Evolutionary conservation across 2,329 filamentous ascomycete genomes (phyloP).

Genomic region (Ceratocystiopsis brevicomis): DNA sequence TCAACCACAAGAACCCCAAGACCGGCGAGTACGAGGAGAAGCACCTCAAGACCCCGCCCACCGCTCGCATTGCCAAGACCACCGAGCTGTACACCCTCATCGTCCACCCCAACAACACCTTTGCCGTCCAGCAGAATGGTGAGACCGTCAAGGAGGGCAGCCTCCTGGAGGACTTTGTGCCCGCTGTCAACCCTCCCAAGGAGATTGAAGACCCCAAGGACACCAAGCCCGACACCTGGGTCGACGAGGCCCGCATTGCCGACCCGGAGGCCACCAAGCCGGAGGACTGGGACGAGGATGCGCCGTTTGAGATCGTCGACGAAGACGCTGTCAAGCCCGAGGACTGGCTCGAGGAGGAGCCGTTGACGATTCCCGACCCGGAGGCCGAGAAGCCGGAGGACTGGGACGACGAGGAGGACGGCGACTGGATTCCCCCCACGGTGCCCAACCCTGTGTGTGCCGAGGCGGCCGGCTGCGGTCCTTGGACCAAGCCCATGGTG

Average conservation of each 20-base stretch:
- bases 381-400: constrained; percentile 96
- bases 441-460: constrained; percentile 92
- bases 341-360: constrained; percentile 90
- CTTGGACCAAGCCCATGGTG: constrained; percentile 80
- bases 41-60: constrained; percentile 71
- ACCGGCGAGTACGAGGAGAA: constrained; percentile 99
- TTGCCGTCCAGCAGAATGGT: constrained; percentile 79
- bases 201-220: constrained; percentile 94
- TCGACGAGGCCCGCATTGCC: constrained; percentile 76
- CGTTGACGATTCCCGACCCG: constrained; percentile 67
- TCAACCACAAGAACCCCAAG: constrained; percentile 99
- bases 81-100: constrained; percentile 92
- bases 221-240: constrained; percentile 87
- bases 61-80: constrained; percentile 77
- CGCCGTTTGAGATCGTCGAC: constrained; percentile 88
- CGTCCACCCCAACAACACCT: constrained; percentile 91
- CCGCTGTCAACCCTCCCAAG: constrained; percentile 79
- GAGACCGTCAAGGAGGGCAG: constrained; percentile 74
- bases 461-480: constrained; percentile 81
- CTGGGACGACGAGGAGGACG: constrained; percentile 99
- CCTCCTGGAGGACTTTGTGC: constrained; percentile 83
- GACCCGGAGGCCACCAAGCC: constrained; percentile 93
- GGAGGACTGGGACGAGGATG: constrained; percentile 97
- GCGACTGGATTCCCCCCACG: constrained; percentile 83
- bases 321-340: constrained; percentile 80